These are phyloP conservation scores for Russula sp. DNA, from an alignment of 768 basidiomycete genomes.

Conservation along the genomic window DNA sequence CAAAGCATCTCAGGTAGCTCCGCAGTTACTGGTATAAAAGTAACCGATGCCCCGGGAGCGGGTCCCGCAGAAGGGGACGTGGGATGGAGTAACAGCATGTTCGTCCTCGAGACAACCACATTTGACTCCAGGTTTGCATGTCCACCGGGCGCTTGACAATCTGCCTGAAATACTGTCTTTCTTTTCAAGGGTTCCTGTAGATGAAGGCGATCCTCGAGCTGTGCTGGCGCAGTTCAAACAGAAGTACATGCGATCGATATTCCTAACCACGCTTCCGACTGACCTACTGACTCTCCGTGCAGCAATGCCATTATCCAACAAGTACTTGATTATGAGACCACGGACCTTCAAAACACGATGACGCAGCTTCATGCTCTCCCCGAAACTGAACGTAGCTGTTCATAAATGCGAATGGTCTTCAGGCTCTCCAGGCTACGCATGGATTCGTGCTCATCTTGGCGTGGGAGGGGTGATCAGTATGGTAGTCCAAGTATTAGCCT, in stretches of 20 bases:
- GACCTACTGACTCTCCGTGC: neutral
- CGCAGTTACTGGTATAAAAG: conserved; percentile 50
- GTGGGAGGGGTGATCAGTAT: neutral
- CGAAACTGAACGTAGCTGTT: neutral
- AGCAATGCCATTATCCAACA: conserved; percentile 51
- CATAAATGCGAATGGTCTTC: too few species aligned
- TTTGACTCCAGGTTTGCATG: conserved; percentile 39
- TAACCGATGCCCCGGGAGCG: conserved; percentile 69
- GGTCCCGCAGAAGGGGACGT: conserved; percentile 41
- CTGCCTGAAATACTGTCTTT: neutral
- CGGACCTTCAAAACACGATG: conserved; percentile 4
- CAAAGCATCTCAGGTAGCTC: conserved; percentile 44
- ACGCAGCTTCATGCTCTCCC: neutral
- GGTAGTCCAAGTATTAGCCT: neutral
- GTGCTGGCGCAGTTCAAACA: conserved; percentile 60
- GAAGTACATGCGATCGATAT: conserved; percentile 35
- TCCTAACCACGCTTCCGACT: neutral
- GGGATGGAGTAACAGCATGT: conserved; percentile 56
- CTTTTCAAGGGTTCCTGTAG: conserved; percentile 22
- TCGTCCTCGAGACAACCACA: conserved; percentile 58
- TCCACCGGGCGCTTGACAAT: neutral
- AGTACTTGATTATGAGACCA: conserved; percentile 41
- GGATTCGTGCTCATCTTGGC: too few species aligned
- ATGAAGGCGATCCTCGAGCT: conserved; percentile 42
- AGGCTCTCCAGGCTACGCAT: too few species aligned